phyloP scores from a whole-genome alignment of 371 early-diverging fungal species.

The Rhizopus sp. region DNA sequence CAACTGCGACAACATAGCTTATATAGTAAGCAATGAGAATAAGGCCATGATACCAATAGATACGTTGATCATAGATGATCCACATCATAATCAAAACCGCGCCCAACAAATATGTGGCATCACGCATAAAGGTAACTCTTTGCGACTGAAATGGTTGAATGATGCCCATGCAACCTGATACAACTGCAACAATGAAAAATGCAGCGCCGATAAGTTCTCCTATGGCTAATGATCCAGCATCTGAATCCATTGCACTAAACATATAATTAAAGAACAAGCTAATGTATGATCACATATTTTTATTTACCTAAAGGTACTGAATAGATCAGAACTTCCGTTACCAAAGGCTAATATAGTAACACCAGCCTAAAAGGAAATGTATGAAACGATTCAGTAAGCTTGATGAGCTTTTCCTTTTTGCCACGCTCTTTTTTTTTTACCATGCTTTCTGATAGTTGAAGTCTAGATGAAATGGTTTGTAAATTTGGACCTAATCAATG shows the following conservation, averaged over 20 bases:
- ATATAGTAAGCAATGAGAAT: slow-evolving; percentile 57
- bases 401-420: background rate
- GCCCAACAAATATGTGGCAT: slow-evolving; percentile 69
- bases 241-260: slow-evolving; percentile 67
- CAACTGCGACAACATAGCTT: slow-evolving; percentile 56
- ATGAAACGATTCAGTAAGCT: too few species aligned
- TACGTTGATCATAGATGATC: slow-evolving; percentile 64
- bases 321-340: slow-evolving; percentile 84
- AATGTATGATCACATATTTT: slow-evolving; percentile 1
- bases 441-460: slow-evolving; percentile 69
- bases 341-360: slow-evolving; percentile 86
- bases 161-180: slow-evolving; percentile 76
- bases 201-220: slow-evolving; percentile 85
- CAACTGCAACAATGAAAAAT: slow-evolving; percentile 73
- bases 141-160: slow-evolving; percentile 67
- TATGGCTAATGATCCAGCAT: slow-evolving; percentile 75
- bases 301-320: slow-evolving; percentile 69
- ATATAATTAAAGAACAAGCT: background rate
- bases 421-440: slow-evolving; percentile 29
- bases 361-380: slow-evolving; percentile 59
- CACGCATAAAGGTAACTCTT: slow-evolving; percentile 67
- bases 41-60: slow-evolving; percentile 63
- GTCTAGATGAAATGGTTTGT: slow-evolving; percentile 61
- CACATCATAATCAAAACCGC: slow-evolving; percentile 61
- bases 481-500: slow-evolving; percentile 58